phyloP scores from a whole-genome alignment of 441 rosid species.

The Flueggea neowawraea region DNA sequence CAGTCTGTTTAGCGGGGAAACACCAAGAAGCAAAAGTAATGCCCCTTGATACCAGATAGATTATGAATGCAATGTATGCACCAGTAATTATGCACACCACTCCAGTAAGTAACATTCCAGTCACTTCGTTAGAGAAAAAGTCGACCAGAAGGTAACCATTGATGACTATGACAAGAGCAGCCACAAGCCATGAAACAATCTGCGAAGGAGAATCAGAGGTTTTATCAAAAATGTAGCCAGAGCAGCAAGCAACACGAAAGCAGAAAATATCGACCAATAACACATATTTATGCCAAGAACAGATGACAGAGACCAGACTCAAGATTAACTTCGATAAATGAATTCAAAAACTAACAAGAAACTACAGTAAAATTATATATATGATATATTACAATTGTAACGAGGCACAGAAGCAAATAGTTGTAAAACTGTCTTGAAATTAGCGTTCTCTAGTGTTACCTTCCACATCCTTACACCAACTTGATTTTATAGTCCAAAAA shows the following conservation, averaged over 20 bases:
- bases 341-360: too few species aligned
- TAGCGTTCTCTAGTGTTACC: too few species aligned
- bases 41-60: constrained; percentile 59
- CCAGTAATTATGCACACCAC: constrained; percentile 31
- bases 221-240: neutral
- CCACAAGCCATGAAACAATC: constrained; percentile 73
- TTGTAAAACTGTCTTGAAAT: too few species aligned
- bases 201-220: constrained; percentile 16
- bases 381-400: too few species aligned
- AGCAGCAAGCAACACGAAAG: neutral
- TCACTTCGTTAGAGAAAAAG: constrained; percentile 64
- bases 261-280: neutral
- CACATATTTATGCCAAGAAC: too few species aligned
- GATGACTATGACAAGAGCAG: constrained; percentile 72
- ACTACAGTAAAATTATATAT: too few species aligned
- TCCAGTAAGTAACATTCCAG: constrained; percentile 28
- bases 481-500: too few species aligned
- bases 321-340: too few species aligned
- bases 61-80: constrained; percentile 58
- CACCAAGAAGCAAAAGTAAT: constrained; percentile 34
- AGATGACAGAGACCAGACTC: too few species aligned
- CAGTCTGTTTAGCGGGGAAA: constrained; percentile 25
- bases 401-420: too few species aligned
- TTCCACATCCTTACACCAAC: too few species aligned
- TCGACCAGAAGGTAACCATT: constrained; percentile 85